Conservation (phyloP, 768 basidiomycete species). For the Cantharellus anzutake region DNA sequence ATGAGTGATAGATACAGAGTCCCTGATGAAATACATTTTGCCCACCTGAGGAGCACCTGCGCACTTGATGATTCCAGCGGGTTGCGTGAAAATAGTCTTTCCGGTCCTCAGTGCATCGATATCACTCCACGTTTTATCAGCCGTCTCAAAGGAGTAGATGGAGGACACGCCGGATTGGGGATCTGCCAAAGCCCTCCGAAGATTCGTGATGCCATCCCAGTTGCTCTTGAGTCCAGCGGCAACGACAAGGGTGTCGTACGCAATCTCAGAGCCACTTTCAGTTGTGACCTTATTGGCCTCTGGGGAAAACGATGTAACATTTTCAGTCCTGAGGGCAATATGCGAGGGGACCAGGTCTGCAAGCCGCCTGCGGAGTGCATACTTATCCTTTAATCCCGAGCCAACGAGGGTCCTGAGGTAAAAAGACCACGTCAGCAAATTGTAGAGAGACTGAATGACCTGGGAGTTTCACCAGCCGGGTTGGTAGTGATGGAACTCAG, state of each 20-base stretch:
- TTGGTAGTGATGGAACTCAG: constrained; percentile 77
- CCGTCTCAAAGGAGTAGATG: constrained; percentile 80
- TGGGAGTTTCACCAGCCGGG: constrained; percentile 60
- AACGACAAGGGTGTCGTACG: constrained; percentile 77
- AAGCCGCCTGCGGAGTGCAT: constrained; percentile 39
- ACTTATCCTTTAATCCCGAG: constrained; percentile 59
- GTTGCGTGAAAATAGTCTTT: constrained; percentile 88
- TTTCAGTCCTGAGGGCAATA: constrained; percentile 50
- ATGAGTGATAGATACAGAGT: not conserved
- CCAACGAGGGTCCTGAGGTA: constrained; percentile 70
- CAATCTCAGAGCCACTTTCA: constrained; percentile 41
- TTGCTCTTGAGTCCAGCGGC: constrained; percentile 80
- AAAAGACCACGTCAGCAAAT: not conserved
- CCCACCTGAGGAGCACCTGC: constrained; percentile 39
- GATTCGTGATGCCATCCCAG: constrained; percentile 53
- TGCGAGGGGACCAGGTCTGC: constrained; percentile 53
- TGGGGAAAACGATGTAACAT: constrained; percentile 59
- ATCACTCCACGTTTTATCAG: constrained; percentile 76
- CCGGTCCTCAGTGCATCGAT: constrained; percentile 59
- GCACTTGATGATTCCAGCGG: constrained; percentile 83
- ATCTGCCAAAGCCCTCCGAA: constrained; percentile 59
- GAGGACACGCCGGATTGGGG: constrained; percentile 67
- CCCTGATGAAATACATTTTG: not conserved
- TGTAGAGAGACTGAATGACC: not conserved
- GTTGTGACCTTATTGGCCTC: constrained; percentile 54